A percentile compares a stretch with the other conserved stretches of the same genome.
Conservation (phyloP, 2,329 filamentous ascomycete genomes). For the Alternaria sp. region DNA sequence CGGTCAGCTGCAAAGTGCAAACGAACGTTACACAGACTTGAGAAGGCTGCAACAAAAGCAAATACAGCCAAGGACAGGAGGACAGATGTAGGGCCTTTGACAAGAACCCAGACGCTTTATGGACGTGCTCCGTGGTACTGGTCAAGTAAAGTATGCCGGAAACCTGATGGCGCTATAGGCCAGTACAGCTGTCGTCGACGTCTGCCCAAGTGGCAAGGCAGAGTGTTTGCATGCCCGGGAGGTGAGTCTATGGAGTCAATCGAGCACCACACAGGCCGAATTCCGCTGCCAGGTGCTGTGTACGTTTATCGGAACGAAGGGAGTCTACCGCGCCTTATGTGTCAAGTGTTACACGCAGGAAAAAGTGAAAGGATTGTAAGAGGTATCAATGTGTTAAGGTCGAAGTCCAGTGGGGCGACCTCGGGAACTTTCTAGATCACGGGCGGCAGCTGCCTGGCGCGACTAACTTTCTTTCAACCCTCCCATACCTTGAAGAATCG, state of each 20-base stretch:
- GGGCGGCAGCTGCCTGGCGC: neutral
- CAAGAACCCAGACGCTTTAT: neutral
- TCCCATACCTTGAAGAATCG: neutral
- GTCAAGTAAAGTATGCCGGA: neutral
- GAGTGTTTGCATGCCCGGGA: neutral
- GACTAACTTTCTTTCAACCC: neutral
- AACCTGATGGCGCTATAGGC: too few relatives aligned
- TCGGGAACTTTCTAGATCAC: constrained; percentile 2
- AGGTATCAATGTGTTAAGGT: neutral
- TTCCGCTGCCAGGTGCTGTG: neutral
- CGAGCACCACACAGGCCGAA: neutral
- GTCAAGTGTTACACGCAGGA: neutral
- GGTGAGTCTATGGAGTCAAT: neutral
- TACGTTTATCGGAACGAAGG: neutral
- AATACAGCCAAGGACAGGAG: neutral
- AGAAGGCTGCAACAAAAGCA: neutral
- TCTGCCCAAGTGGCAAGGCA: neutral
- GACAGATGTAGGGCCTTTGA: neutral
- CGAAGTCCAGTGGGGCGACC: neutral
- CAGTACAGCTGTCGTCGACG: neutral
- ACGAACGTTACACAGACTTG: neutral
- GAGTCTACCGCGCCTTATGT: neutral
- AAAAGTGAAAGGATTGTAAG: neutral
- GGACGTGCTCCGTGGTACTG: neutral
- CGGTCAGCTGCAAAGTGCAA: neutral